Base-by-base conservation (phyloP, 768 basidiomycete species). In the Boletus tomentosulus region DNA sequence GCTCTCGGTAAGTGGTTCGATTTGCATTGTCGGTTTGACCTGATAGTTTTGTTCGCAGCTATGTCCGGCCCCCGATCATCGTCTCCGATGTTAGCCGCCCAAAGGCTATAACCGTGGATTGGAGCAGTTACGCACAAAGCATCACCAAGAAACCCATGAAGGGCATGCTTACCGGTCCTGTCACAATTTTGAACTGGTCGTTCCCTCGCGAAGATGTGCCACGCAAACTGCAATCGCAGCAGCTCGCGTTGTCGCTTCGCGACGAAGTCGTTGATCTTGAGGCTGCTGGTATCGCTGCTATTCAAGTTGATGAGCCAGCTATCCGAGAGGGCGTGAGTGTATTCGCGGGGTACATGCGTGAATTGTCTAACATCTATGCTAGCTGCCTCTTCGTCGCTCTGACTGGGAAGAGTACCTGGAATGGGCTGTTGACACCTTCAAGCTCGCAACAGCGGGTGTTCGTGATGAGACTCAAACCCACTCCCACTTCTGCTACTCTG, bases 131-230 rank as follows among this genome's bases (percentile, higher is more conserved):
- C 73, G 97, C 97, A 51, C 97, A 98, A 78, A 93, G 89, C 69
- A 68, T 98, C 66, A 91, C 95, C 63, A 76, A 82, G 70, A 86
- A 84, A 72, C 97, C 95, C 64, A 94, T 99, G 92, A 99, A 99
- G 86, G 96, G 96, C 62, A 98, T 98, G 97, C 81, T 98, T 53
- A 95, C 96, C 53, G 96, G 96, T 59, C 95, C 94, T 19, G 95
- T 98, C 72, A 94, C 93, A 57, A 97, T 99, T 75, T 85, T 98
- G 74, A 98, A 98, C 83, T 99, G 97, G 97, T 98, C 97, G 33
- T 99, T 99, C 95, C 97, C 97, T 67, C 96, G 97, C 73, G 92
- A 92, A 61, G 97, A 99, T 70, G 89, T 98, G 62, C 84, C 89
- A 51, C 91, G 92, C 70, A 96, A 98, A 76, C 73, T 95, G 60